Evolutionary conservation across 2,329 filamentous ascomycete genomes (phyloP).

Genomic region (Fusarium tupiense): DNA sequence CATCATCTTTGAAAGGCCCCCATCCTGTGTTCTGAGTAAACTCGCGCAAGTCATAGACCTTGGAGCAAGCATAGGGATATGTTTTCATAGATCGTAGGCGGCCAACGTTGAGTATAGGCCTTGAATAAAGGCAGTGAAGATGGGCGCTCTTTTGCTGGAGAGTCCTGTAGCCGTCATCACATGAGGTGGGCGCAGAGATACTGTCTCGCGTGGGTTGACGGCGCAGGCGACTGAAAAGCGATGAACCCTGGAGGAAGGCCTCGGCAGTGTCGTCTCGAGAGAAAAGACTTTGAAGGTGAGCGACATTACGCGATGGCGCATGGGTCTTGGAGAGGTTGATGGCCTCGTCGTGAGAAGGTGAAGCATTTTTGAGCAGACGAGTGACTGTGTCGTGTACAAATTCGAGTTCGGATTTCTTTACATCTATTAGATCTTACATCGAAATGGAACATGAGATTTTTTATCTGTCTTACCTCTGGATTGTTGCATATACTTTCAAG

Average conservation of each 20-base stretch:
- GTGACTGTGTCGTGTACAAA: constrained; percentile 60
- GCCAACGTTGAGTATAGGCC: constrained; percentile 59
- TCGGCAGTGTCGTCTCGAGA: constrained; percentile 61
- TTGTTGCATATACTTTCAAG: constrained; percentile 56
- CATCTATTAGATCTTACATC: neutral
- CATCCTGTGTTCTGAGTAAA: constrained; percentile 70
- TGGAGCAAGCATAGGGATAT: constrained; percentile 71
- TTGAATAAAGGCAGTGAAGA: constrained; percentile 74
- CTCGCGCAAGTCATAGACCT: constrained; percentile 78
- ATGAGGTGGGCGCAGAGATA: constrained; percentile 6
- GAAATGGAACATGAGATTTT: neutral
- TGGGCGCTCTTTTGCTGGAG: constrained; percentile 73
- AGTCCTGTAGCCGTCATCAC: constrained; percentile 24
- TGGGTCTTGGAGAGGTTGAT: constrained; percentile 49
- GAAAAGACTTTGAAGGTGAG: constrained; percentile 58
- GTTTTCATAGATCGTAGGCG: constrained; percentile 50
- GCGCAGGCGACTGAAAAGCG: constrained; percentile 68
- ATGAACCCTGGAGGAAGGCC: constrained; percentile 71
- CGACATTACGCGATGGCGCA: constrained; percentile 58
- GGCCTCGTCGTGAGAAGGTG: constrained; percentile 45
- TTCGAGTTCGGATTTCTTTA: constrained; percentile 54
- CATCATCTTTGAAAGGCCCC: constrained; percentile 78
- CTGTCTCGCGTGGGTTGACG: constrained; percentile 46
- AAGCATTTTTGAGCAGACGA: constrained; percentile 57
- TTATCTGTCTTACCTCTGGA: constrained; percentile 25